phyloP scores from a whole-genome alignment of 345 rosid species.

The Brassica carinata region DNA sequence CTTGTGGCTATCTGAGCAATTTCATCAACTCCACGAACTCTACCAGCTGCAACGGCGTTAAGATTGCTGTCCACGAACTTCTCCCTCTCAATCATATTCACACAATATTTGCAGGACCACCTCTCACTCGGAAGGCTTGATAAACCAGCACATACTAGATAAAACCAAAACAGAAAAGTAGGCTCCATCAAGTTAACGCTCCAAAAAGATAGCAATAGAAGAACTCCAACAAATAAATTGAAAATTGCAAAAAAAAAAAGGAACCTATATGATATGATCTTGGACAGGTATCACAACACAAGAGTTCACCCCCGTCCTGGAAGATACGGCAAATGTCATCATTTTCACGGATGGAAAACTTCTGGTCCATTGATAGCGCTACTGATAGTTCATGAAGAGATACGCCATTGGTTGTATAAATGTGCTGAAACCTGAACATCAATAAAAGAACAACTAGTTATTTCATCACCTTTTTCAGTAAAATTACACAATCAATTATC shows the following conservation, averaged over 20 bases:
- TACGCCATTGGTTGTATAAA: conserved; percentile 98
- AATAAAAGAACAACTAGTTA: conserved; percentile 4
- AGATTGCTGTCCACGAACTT: conserved; percentile 67
- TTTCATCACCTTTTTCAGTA: background rate
- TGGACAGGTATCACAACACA: conserved; percentile 97
- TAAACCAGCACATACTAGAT: conserved; percentile 45
- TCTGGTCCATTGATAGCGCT: conserved; percentile 56
- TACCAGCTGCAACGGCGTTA: conserved; percentile 91
- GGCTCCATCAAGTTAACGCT: conserved; percentile 1
- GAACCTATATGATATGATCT: conserved; percentile 91
- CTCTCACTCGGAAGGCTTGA: conserved; percentile 58
- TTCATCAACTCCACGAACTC: conserved; percentile 87
- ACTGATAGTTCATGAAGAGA: conserved; percentile 93
- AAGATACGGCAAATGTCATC: conserved; percentile 89
- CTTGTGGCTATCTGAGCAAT: conserved; percentile 79
- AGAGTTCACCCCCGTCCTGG: conserved; percentile 78
- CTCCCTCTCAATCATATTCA: conserved; percentile 60
- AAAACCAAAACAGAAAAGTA: background rate
- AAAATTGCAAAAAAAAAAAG: background rate
- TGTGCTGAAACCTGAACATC: conserved; percentile 73
- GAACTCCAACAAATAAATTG: conserved; percentile 13
- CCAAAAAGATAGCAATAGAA: conserved; percentile 8
- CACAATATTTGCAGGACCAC: conserved; percentile 87
- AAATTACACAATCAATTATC: background rate
- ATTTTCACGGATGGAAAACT: conserved; percentile 60